A percentile compares a stretch with the other conserved stretches of the same genome.
phyloP scores from a whole-genome alignment of 2,329 filamentous ascomycete species.

The Sphaerulina vaccinii region DNA sequence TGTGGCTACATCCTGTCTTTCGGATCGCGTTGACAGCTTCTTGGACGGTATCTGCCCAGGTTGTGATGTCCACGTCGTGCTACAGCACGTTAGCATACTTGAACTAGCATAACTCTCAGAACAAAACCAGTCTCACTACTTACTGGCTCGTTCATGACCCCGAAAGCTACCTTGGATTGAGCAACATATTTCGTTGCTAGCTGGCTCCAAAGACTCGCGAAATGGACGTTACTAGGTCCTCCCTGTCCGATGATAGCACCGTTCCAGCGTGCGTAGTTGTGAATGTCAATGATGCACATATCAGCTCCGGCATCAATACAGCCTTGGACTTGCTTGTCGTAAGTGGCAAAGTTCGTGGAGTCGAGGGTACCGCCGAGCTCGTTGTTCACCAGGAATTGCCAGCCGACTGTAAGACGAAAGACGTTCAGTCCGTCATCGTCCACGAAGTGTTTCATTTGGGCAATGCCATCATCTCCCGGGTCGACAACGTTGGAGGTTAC shows the following conservation, averaged over 20 bases:
- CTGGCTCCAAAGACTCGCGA: conserved; percentile 58
- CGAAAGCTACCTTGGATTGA: conserved; percentile 58
- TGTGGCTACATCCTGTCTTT: conserved; percentile 50
- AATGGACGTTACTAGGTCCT: conserved; percentile 59
- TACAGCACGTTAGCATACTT: conserved; percentile 31
- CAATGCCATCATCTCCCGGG: conserved; percentile 34
- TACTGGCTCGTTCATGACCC: conserved; percentile 66
- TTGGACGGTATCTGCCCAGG: conserved; percentile 63
- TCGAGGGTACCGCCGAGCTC: conserved; percentile 32
- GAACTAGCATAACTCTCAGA: no score
- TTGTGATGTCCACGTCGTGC: conserved; percentile 46
- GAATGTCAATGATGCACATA: conserved; percentile 36
- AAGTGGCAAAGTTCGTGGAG: conserved; percentile 29
- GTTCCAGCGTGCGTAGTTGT: conserved; percentile 47
- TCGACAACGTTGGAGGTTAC: conserved; percentile 34
- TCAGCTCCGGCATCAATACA: conserved; percentile 40
- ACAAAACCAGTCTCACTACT: background rate
- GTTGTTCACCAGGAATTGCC: conserved; percentile 32
- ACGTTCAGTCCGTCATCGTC: conserved; percentile 56
- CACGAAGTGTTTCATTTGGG: conserved; percentile 59
- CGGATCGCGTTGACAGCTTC: conserved; percentile 65
- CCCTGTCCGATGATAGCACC: conserved; percentile 64
- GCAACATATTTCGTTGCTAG: conserved; percentile 57
- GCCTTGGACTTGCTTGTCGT: conserved; percentile 33
- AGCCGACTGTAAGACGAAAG: conserved; percentile 55